Evolutionary conservation across 306 rosid species (phyloP).

Genomic region (Castanea sativa): DNA sequence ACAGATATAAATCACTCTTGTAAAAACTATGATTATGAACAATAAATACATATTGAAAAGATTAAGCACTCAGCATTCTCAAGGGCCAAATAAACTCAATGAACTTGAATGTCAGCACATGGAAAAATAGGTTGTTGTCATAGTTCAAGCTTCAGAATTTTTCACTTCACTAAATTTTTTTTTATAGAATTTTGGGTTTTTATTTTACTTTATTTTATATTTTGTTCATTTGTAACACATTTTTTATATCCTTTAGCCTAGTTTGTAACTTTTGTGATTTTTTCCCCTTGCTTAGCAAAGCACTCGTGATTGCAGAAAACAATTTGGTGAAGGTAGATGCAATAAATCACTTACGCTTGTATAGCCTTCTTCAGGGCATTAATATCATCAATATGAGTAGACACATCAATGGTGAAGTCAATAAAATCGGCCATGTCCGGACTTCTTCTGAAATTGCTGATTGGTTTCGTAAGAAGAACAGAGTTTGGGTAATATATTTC

Average conservation of each 20-base stretch:
- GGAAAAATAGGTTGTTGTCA: too few species aligned
- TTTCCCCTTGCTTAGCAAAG: too few species aligned
- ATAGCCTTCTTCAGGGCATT: conserved; percentile 45
- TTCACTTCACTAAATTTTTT: too few species aligned
- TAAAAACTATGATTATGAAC: too few species aligned
- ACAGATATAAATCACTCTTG: neutral
- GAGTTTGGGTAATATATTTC: conserved; percentile 53
- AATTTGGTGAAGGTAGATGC: neutral
- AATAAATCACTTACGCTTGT: conserved; percentile 33
- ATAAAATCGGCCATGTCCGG: conserved; percentile 50
- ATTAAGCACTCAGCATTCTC: too few species aligned
- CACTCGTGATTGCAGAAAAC: too few species aligned
- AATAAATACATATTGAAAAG: too few species aligned
- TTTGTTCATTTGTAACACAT: neutral
- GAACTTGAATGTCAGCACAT: too few species aligned
- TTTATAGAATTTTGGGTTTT: neutral
- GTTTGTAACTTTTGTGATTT: too few species aligned
- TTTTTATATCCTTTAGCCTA: too few species aligned
- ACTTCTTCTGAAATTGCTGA: conserved; percentile 51
- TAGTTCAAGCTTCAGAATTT: too few species aligned
- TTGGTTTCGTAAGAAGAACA: conserved; percentile 51
- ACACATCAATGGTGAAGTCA: conserved; percentile 40
- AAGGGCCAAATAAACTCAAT: too few species aligned
- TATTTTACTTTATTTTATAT: neutral
- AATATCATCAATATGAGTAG: conserved; percentile 37